A percentile compares a stretch with the other conserved stretches of the same genome.
Evolutionary conservation across 2,329 filamentous ascomycete genomes (phyloP).

Genomic region (Nigrograna mackinnonii): DNA sequence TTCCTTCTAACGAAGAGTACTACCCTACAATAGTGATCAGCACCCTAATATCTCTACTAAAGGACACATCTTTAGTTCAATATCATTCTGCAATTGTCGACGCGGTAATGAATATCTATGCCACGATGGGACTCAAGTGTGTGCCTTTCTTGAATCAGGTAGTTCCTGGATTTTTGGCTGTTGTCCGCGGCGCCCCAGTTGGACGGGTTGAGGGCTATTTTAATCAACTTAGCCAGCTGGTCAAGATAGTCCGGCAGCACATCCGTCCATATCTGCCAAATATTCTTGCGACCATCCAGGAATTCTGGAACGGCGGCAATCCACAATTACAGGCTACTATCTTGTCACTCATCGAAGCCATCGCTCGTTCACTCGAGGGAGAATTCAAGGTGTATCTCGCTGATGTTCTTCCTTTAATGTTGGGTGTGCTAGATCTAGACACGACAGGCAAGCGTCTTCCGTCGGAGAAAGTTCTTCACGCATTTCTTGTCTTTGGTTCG

Average conservation of each 20-base stretch:
- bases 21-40: constrained; percentile 98
- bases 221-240: constrained; percentile 90
- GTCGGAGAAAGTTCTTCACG: constrained; percentile 89
- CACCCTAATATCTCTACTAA: constrained; percentile 87
- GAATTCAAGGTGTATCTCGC: constrained; percentile 98
- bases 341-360: constrained; percentile 87
- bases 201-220: constrained; percentile 92
- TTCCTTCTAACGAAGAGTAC: constrained; percentile 96
- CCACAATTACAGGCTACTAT: constrained; percentile 88
- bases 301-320: constrained; percentile 80
- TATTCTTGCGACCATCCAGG: constrained; percentile 83
- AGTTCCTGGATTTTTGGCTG: constrained; percentile 87
- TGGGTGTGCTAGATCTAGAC: constrained; percentile 90
- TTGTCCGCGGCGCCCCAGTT: constrained; percentile 80
- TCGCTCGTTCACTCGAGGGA: constrained; percentile 89
- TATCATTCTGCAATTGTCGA: constrained; percentile 95
- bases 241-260: constrained; percentile 94
- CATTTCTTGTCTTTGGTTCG: constrained; percentile 92
- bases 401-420: constrained; percentile 86
- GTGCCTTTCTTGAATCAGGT: constrained; percentile 94
- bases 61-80: constrained; percentile 84
- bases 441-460: constrained; percentile 73
- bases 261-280: constrained; percentile 88
- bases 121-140: constrained; percentile 92
- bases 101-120: constrained; percentile 98